Percentiles rank a stretch among this genome's conserved stretches.
These are phyloP conservation scores for Monilinia aucupariae DNA, from an alignment of 2,329 filamentous ascomycete species.

Conservation along the genomic window DNA sequence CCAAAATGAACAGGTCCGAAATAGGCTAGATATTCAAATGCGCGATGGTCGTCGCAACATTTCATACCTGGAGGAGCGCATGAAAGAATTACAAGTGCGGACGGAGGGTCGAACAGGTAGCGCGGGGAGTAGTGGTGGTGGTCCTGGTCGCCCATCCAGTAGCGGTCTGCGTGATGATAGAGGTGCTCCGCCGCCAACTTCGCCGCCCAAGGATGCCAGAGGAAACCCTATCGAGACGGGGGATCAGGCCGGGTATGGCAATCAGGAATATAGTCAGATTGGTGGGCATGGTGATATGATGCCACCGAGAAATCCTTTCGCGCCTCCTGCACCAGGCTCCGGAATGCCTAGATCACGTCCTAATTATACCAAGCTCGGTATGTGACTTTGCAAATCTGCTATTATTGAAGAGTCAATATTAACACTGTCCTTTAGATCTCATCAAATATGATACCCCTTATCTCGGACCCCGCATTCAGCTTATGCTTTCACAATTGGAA, in stretches of 20 bases:
- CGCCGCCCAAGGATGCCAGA: conserved; percentile 68
- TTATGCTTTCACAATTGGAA: conserved; percentile 97
- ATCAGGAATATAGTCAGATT: conserved; percentile 49
- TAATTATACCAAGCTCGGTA: conserved; percentile 96
- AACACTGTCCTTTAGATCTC: conserved; percentile 57
- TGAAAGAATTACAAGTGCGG: conserved; percentile 81
- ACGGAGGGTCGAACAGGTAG: conserved; percentile 63
- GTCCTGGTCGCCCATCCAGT: conserved; percentile 36
- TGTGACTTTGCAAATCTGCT: conserved; percentile 31
- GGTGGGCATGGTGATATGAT: conserved; percentile 67
- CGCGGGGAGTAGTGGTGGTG: conserved; percentile 55
- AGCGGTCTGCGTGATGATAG: conserved; percentile 42
- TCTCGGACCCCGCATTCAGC: conserved; percentile 92
- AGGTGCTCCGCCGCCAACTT: conserved; percentile 52
- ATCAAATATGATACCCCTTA: conserved; percentile 98
- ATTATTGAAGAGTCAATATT: conserved; percentile 16
- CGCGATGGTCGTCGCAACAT: conserved; percentile 90
- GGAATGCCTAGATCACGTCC: conserved; percentile 68
- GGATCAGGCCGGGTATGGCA: conserved; percentile 60
- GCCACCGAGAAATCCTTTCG: conserved; percentile 75
- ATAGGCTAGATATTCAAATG: conserved; percentile 87
- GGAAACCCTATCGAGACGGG: conserved; percentile 41
- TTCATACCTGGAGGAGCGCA: conserved; percentile 89
- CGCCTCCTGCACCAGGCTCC: conserved; percentile 63
- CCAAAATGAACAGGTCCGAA: conserved; percentile 85